A percentile compares a stretch with the other conserved stretches of the same genome.
Conservation (phyloP, 805 yeast genomes). For the Metschnikowia orientalis region DNA sequence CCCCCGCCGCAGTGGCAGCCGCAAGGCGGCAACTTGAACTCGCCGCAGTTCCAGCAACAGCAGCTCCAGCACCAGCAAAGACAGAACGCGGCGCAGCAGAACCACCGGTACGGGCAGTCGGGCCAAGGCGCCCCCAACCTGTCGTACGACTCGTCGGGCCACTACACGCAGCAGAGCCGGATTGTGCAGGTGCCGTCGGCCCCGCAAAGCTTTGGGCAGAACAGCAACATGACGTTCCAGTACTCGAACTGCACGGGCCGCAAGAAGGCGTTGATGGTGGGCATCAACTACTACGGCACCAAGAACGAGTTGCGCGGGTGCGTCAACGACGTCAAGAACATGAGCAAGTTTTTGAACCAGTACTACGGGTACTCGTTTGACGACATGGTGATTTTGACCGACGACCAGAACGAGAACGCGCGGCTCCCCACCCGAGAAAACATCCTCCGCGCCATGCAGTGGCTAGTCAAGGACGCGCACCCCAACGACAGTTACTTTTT, state of each 20-base stretch:
- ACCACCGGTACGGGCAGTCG: conserved; percentile 12
- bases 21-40: conserved; percentile 14
- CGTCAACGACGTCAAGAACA: conserved; percentile 68
- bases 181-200: conserved; percentile 23
- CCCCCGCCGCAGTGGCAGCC: conserved; percentile 17
- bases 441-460: conserved; percentile 72
- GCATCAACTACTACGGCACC: conserved; percentile 72
- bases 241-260: conserved; percentile 69
- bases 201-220: conserved; percentile 36
- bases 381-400: conserved; percentile 58
- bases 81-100: conserved; percentile 11
- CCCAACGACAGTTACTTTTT: conserved; percentile 77
- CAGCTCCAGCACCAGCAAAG: conserved; percentile 17
- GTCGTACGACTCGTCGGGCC: conserved; percentile 16
- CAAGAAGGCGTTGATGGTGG: conserved; percentile 71
- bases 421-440: conserved; percentile 62
- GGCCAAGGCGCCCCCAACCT: conserved; percentile 17
- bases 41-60: conserved; percentile 17
- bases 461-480: conserved; percentile 70
- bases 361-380: conserved; percentile 45
- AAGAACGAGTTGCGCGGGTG: conserved; percentile 66
- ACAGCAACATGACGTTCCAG: conserved; percentile 39
- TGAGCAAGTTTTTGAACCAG: conserved; percentile 38
- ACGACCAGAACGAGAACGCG: conserved; percentile 45
- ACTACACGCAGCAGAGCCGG: conserved; percentile 10